Evolutionary conservation across 345 rosid genomes (phyloP).

Genomic region (Salix koriyanagi): DNA sequence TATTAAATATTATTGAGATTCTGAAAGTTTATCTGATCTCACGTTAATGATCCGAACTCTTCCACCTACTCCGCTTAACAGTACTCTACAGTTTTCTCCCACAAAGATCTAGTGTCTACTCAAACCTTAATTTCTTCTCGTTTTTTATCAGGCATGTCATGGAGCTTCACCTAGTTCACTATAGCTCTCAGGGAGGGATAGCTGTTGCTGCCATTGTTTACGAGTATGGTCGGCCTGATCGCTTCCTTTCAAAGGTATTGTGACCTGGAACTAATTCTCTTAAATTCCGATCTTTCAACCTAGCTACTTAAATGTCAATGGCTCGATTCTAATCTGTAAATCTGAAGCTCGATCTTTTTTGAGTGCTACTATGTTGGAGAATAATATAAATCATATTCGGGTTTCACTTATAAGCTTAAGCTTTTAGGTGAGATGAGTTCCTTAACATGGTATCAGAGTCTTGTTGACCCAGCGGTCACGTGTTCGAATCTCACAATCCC

Average conservation of each 20-base stretch:
- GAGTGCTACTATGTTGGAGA: too few species aligned
- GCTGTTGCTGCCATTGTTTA: conserved; percentile 58
- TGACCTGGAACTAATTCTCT: too few species aligned
- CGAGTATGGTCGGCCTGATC: conserved; percentile 50
- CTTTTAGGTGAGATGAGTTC: too few species aligned
- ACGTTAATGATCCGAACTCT: neutral
- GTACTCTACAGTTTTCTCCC: neutral
- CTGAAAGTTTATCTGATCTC: neutral
- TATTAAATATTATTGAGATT: neutral
- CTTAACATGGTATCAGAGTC: too few species aligned
- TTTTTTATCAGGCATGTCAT: conserved; percentile 30
- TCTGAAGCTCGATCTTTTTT: neutral
- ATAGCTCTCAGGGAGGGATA: conserved; percentile 19
- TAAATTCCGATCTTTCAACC: neutral
- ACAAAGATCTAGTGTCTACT: neutral
- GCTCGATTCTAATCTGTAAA: neutral
- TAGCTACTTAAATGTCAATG: neutral
- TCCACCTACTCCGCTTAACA: neutral
- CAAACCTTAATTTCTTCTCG: too few species aligned
- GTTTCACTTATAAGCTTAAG: too few species aligned
- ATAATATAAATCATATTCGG: too few species aligned
- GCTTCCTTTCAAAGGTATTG: conserved; percentile 51
- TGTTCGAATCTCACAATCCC: too few species aligned
- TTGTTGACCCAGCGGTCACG: too few species aligned
- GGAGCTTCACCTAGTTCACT: conserved; percentile 70